These are phyloP conservation scores for Ricinus communis DNA, from an alignment of 345 rosid genomes.

Conservation along the genomic window DNA sequence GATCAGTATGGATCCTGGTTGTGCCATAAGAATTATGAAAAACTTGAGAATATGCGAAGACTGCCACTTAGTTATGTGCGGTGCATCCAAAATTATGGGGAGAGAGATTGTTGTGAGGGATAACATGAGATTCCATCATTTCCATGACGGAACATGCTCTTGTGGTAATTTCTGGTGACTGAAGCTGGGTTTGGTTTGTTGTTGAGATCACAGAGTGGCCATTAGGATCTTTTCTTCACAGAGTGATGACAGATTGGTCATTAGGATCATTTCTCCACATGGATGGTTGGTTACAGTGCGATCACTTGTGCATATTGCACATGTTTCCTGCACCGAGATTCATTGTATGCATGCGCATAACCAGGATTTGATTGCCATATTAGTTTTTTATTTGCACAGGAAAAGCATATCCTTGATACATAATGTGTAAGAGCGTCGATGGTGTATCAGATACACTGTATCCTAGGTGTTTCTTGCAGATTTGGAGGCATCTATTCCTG, in stretches of 20 bases:
- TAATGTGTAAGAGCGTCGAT: neutral
- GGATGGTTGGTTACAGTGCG: neutral
- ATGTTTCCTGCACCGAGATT: neutral
- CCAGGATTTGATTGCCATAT: neutral
- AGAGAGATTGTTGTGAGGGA: conserved; percentile 69
- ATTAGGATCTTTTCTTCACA: neutral
- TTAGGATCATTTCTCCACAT: neutral
- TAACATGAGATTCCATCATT: conserved; percentile 77
- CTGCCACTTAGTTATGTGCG: conserved; percentile 64
- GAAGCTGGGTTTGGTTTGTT: neutral
- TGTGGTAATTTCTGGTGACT: conserved; percentile 77
- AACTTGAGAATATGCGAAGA: conserved; percentile 75
- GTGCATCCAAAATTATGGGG: conserved; percentile 47
- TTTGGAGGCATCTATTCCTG: neutral
- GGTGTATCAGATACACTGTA: neutral
- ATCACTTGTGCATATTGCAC: neutral
- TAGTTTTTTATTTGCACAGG: neutral
- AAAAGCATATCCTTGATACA: neutral
- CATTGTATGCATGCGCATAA: neutral
- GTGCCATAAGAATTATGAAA: conserved; percentile 58
- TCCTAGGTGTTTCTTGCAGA: neutral
- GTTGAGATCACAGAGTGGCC: neutral
- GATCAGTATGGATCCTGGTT: conserved; percentile 38
- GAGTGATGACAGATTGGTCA: neutral
- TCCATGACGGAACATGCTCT: conserved; percentile 61